Evolutionary conservation across 2,329 filamentous ascomycete genomes (phyloP), one percentile per base, ranked within the genome.

Genomic region (Diaporthe citri): DNA sequence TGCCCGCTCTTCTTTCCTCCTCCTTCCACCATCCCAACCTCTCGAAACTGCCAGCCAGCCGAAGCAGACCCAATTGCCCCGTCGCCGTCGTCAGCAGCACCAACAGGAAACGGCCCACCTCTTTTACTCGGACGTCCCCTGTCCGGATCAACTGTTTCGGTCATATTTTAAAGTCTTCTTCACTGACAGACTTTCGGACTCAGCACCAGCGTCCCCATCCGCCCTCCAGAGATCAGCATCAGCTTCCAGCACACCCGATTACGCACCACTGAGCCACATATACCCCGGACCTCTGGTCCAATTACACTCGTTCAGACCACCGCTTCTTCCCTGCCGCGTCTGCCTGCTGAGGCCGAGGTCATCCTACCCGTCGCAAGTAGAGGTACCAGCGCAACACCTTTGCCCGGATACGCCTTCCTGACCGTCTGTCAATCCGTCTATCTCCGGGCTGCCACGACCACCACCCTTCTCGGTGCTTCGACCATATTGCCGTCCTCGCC

Each of bases 271-370:
- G 41, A 71, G 52, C 55, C 46, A 39, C 39, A 9, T 13, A 43
- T 6, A 31, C 46, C 8, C 48, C 67, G 87, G 88, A 87, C 87
- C 85, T 89, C 80, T 76, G 86, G 89, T 82, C 88, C 88, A 81
- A 85, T 90, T 90, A 82, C 88, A 81, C 82, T 90, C 88, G 87
- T 88, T 88, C 82, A 67, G 22, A 55, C 36, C 34, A 69, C 17
- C 10, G 20, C 34, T 41, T 28, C 48, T 39, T 55, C 48, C 10
- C 15, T 41, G 64, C 34, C 34, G 48, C 46, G 22, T 67, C 46
- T 67, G 64, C 64, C 64, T 69, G 64, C 64, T 55, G 31, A 39
- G 43, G 41, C 7, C 34, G 22, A 20, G 46, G 64, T 51, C 64
- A 52, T 52, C 64, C 46, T 9, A 10, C 64, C 46, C 22, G 64